Conservation (phyloP, 2,329 filamentous ascomycete species). For the Didymella pomorum region DNA sequence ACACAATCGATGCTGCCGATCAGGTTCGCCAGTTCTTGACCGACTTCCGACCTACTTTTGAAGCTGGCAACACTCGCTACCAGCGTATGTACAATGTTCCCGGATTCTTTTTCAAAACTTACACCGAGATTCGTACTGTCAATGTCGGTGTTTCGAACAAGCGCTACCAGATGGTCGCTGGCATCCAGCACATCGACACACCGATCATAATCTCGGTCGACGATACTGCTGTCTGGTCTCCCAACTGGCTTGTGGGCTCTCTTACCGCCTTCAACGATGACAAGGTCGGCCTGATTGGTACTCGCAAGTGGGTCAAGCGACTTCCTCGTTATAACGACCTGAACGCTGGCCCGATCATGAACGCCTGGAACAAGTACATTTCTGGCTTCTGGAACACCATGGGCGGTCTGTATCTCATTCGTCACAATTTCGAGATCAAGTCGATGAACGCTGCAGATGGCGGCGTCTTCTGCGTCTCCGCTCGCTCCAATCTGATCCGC, state of each 20-base stretch:
- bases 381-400: constrained; percentile 36
- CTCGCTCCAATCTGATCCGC: constrained; percentile 39
- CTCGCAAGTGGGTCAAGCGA: constrained; percentile 35
- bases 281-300: constrained; percentile 35
- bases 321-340: constrained; percentile 3
- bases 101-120: background rate
- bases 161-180: constrained; percentile 27
- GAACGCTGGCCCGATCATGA: background rate
- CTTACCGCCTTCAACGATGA: constrained; percentile 30
- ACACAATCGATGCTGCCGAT: constrained; percentile 9
- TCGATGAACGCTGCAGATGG: constrained; percentile 44
- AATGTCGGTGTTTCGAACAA: constrained; percentile 31
- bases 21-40: constrained; percentile 5
- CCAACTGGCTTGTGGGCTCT: constrained; percentile 22
- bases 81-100: constrained; percentile 17
- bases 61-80: constrained; percentile 17
- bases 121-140: constrained; percentile 11
- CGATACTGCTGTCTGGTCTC: constrained; percentile 33
- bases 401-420: constrained; percentile 38
- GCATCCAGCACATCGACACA: constrained; percentile 19
- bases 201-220: constrained; percentile 27
- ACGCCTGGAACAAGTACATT: constrained; percentile 20
- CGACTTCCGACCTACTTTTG: constrained; percentile 3
- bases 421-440: constrained; percentile 47
- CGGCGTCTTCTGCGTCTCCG: constrained; percentile 45